These are phyloP conservation scores for Leptographium flavum DNA, from an alignment of 2,329 filamentous ascomycete genomes.

Conservation along the genomic window DNA sequence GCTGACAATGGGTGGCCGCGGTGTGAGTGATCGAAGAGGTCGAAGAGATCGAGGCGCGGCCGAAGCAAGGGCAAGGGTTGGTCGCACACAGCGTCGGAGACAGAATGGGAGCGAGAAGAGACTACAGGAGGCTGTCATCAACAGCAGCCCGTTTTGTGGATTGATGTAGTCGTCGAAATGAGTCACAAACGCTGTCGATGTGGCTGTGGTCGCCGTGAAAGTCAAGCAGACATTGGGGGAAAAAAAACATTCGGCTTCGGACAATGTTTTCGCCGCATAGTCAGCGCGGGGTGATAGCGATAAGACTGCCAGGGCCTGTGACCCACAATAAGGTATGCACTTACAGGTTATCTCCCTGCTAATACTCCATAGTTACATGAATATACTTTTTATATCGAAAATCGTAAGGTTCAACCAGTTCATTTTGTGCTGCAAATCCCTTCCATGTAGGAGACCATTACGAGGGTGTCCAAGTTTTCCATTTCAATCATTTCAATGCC, in stretches of 20 bases:
- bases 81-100: background rate
- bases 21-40: too few species aligned
- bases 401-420: too few species aligned
- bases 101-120: background rate
- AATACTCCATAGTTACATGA: too few species aligned
- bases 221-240: background rate
- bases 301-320: background rate
- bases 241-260: constrained; percentile 3
- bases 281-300: background rate
- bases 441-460: too few species aligned
- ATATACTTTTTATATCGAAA: too few species aligned
- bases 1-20: too few species aligned
- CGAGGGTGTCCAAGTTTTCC: too few species aligned
- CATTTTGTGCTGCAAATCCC: too few species aligned
- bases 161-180: background rate
- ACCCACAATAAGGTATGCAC: too few species aligned
- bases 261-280: constrained; percentile 6
- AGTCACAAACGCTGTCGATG: background rate
- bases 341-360: too few species aligned
- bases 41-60: background rate
- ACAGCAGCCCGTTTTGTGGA: background rate
- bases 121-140: background rate
- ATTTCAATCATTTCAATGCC: too few species aligned
- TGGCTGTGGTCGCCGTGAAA: background rate
- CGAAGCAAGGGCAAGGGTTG: background rate